Evolutionary conservation across 1,284 basidiomycete genomes (phyloP), one percentile per base, ranked within the genome.

Genomic region (Cutaneotrichosporon sp.): DNA sequence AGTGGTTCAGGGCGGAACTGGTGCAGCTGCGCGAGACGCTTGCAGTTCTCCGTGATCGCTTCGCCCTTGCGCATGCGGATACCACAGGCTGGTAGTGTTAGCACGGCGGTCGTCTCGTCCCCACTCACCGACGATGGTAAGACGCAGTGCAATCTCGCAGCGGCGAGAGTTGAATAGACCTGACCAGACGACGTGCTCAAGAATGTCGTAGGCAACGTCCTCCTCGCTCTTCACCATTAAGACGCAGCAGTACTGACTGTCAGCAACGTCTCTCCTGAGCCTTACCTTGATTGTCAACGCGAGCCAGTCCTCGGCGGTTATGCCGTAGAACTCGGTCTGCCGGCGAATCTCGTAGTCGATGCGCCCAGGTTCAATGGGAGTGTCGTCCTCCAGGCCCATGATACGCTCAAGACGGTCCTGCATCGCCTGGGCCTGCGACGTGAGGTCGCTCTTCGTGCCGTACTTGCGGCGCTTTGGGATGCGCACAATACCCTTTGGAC

Each of bases 291-390:
- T 87, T 69, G 94, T 88, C 22, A 97, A 74, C 4, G 83, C 82
- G 54, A 95, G 77, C 95, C 95, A 98, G 56, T 91, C 87, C 61
- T 90, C 88, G 67, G 93, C 90, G 2, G 83, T 83, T n/a, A 97
- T 83, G 0, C 90, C 89, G 7, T 94, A 87, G 76, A 95, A 97
- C 1, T 73, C 75, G 47, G 69, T 79, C 59, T 59, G 69, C 47
- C 70, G 70, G 24, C 68, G 60, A 22, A 70, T 63, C 20, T 67
- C 66, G 31, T 74, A 74, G 42, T 67, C 57, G 43, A 45, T 25
- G 38, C 58, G 52, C 34, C 53, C 53, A 0, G 42, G 10, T 2
- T 60, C 79, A 77, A 60, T 34, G 1, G 69, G 66, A 2, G 62
- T 68, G 10, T 78, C 73, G 54, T 75, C 74, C 60, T 78, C 76